These are phyloP conservation scores for Sanghuangporus sanghuang DNA, from an alignment of 1,284 basidiomycete genomes.

Conservation along the genomic window DNA sequence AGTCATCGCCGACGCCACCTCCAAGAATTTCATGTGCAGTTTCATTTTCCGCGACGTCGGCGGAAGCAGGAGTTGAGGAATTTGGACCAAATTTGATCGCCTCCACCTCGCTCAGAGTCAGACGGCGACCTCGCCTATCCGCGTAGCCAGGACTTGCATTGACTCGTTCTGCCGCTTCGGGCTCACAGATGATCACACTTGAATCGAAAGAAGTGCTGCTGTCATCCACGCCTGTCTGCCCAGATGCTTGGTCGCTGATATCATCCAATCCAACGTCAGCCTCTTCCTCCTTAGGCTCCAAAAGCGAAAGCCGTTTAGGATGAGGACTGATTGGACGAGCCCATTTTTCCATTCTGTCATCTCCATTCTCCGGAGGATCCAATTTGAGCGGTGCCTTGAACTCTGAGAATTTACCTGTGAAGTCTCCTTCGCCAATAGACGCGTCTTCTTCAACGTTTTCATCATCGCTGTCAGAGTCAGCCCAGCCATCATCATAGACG, in stretches of 20 bases:
- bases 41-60: background rate
- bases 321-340: slow-evolving; percentile 66
- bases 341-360: slow-evolving; percentile 50
- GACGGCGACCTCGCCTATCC: slow-evolving; percentile 10
- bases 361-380: slow-evolving; percentile 57
- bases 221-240: background rate
- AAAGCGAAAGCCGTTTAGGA: slow-evolving; percentile 35
- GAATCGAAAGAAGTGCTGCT: background rate
- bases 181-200: background rate
- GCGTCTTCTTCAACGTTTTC: slow-evolving; percentile 20
- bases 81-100: slow-evolving; percentile 14
- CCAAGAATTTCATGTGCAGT: background rate
- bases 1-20: background rate
- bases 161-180: background rate
- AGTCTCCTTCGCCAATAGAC: slow-evolving; percentile 46
- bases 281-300: slow-evolving; percentile 27
- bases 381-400: slow-evolving; percentile 52
- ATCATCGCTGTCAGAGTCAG: slow-evolving; percentile 29
- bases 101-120: slow-evolving; percentile 16
- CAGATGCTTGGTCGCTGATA: background rate
- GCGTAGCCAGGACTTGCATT: slow-evolving; percentile 1
- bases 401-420: slow-evolving; percentile 55
- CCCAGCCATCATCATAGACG: slow-evolving; percentile 25
- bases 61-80: background rate
- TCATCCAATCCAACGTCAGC: slow-evolving; percentile 36